A percentile compares a stretch with the other conserved stretches of the same genome.
These are phyloP conservation scores for Quercus lobata DNA, from an alignment of 331 rosid genomes.

Conservation along the genomic window DNA sequence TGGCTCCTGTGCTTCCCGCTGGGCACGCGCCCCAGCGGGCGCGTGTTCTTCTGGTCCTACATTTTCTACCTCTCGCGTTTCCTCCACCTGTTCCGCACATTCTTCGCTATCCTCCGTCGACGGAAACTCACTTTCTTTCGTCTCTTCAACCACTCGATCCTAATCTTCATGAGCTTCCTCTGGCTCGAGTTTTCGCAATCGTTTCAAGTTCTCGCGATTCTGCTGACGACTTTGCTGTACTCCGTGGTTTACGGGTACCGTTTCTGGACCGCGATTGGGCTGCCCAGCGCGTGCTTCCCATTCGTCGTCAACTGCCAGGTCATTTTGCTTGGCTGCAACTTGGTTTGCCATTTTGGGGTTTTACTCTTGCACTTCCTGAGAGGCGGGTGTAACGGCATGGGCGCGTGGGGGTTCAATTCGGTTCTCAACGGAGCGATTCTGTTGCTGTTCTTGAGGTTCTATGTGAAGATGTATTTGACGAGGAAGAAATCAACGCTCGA, in stretches of 20 bases:
- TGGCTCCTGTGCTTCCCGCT: slow-evolving; percentile 94
- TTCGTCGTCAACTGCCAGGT: slow-evolving; percentile 51
- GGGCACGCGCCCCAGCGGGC: slow-evolving; percentile 77
- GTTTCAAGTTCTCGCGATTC: slow-evolving; percentile 70
- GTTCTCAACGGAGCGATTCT: slow-evolving; percentile 54
- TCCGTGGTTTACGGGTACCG: slow-evolving; percentile 61
- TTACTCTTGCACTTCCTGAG: slow-evolving; percentile 52
- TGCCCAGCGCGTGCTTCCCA: slow-evolving; percentile 41
- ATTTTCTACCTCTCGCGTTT: slow-evolving; percentile 66
- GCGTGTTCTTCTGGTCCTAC: slow-evolving; percentile 95
- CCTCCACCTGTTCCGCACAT: slow-evolving; percentile 61
- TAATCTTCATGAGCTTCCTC: slow-evolving; percentile 54
- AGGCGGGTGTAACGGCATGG: slow-evolving; percentile 91
- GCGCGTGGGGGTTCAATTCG: slow-evolving; percentile 80
- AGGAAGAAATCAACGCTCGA: not conserved
- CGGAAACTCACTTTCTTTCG: slow-evolving; percentile 47
- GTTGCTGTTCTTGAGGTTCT: slow-evolving; percentile 46
- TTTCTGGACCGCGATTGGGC: slow-evolving; percentile 62
- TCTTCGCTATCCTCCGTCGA: slow-evolving; percentile 48
- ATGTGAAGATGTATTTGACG: slow-evolving; percentile 26
- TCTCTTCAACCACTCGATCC: slow-evolving; percentile 62
- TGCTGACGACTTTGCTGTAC: slow-evolving; percentile 51
- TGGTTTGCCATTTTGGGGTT: slow-evolving; percentile 69
- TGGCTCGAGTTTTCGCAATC: slow-evolving; percentile 96
- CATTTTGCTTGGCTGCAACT: slow-evolving; percentile 49